Percentiles rank a stretch among this genome's conserved stretches.
Evolutionary conservation across 306 rosid genomes (phyloP).

Genomic region (Quercus berberidifolia): DNA sequence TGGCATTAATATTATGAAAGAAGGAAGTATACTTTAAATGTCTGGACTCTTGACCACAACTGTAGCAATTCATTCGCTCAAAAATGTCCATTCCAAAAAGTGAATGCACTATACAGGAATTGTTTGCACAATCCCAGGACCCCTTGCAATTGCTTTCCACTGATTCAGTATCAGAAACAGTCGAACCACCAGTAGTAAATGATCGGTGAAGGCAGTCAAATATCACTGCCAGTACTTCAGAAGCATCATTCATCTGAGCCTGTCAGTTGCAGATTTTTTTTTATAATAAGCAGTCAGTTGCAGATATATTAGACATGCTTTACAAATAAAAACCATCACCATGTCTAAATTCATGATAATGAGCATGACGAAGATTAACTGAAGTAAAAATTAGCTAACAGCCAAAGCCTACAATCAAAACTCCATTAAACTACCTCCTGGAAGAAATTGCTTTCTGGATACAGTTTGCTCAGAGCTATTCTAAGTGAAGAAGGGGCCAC

Average conservation of each 20-base stretch:
- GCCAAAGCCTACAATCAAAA: conserved; percentile 1
- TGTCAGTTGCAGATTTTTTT: conserved; percentile 28
- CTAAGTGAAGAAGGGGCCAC: conserved; percentile 92
- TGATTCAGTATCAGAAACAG: conserved; percentile 59
- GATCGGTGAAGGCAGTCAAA: conserved; percentile 92
- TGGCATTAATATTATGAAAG: conserved; percentile 93
- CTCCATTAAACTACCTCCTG: conserved; percentile 65
- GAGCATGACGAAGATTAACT: not conserved
- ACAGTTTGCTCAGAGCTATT: conserved; percentile 86
- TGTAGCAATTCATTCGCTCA: conserved; percentile 85
- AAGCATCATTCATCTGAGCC: conserved; percentile 99
- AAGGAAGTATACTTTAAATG: conserved; percentile 88
- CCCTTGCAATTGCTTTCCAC: conserved; percentile 60
- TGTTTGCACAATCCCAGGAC: conserved; percentile 83
- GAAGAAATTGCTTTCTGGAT: conserved; percentile 84
- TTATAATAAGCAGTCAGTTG: conserved; percentile 14
- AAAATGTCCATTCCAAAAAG: conserved; percentile 85
- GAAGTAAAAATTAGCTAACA: not conserved
- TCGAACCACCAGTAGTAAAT: conserved; percentile 51
- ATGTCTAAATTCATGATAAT: conserved; percentile 14
- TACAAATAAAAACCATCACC: conserved; percentile 11
- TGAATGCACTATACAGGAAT: conserved; percentile 84
- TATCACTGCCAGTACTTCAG: conserved; percentile 87
- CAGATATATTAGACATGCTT: conserved; percentile 30
- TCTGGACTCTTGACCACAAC: conserved; percentile 81